A percentile compares a stretch with the other conserved stretches of the same genome.
Conservation (phyloP, 805 yeast genomes). For the Candida yuanshanica region DNA sequence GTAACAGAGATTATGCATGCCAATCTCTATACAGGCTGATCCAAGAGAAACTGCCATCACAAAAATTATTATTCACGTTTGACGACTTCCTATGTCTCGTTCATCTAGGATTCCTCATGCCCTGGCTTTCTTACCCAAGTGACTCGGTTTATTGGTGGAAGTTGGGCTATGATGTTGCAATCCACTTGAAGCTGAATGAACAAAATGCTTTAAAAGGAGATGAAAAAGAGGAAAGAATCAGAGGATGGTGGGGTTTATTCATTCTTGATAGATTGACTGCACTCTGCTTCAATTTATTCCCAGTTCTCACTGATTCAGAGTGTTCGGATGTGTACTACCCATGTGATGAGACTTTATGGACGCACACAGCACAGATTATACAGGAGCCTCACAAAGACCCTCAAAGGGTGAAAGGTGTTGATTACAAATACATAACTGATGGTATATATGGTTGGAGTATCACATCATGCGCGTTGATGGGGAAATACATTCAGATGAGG, state of each 20-base stretch:
- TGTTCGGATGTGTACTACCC: slow-evolving; percentile 28
- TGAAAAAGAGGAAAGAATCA: slow-evolving; percentile 31
- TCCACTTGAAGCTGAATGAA: slow-evolving; percentile 5
- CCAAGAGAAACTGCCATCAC: slow-evolving; percentile 11
- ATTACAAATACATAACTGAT: slow-evolving; percentile 22
- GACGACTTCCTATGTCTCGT: slow-evolving; percentile 19
- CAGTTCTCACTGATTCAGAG: slow-evolving; percentile 28
- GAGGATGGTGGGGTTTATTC: slow-evolving; percentile 38
- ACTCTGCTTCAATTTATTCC: slow-evolving; percentile 30
- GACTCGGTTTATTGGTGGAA: slow-evolving; percentile 23
- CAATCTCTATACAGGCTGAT: slow-evolving; percentile 15
- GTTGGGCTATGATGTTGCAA: slow-evolving; percentile 13
- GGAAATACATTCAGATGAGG: slow-evolving; percentile 22
- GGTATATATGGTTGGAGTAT: slow-evolving; percentile 36
- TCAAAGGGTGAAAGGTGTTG: slow-evolving; percentile 21
- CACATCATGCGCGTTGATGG: slow-evolving; percentile 29
- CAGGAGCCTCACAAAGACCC: slow-evolving; percentile 27
- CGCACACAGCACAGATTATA: slow-evolving; percentile 18
- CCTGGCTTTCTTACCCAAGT: slow-evolving; percentile 21
- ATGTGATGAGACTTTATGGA: slow-evolving; percentile 30
- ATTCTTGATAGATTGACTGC: slow-evolving; percentile 34
- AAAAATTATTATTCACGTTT: slow-evolving; percentile 7
- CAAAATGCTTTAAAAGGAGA: slow-evolving; percentile 15
- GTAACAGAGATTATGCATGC: slow-evolving; percentile 15
- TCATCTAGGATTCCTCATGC: slow-evolving; percentile 21